phyloP scores from a whole-genome alignment of 1,139 yeast species.

The Blastobotrys petasosporus region DNA sequence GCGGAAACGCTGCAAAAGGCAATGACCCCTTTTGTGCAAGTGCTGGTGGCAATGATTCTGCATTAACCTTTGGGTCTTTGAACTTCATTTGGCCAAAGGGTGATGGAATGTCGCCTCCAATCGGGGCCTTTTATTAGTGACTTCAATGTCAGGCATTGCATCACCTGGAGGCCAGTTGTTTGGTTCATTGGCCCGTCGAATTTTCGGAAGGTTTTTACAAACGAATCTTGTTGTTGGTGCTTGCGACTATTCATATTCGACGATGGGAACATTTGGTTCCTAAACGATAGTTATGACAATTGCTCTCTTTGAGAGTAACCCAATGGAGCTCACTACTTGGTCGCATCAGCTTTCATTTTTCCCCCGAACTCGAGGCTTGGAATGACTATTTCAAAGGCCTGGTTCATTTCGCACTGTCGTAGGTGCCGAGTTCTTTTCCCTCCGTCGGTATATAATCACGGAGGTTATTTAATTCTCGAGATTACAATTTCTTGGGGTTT shows the following conservation, averaged over 20 bases:
- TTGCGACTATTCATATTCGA: constrained; percentile 5
- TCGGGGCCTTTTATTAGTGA: constrained; percentile 5
- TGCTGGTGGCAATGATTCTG: neutral
- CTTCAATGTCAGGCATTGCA: neutral
- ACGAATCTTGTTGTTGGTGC: neutral
- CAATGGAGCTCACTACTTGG: constrained; percentile 31
- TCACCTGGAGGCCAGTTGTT: neutral
- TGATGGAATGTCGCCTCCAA: constrained; percentile 7
- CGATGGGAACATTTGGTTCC: constrained; percentile 12
- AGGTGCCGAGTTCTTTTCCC: constrained; percentile 21
- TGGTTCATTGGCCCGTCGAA: constrained; percentile 1
- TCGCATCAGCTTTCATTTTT: constrained; percentile 15
- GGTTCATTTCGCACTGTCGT: constrained; percentile 25
- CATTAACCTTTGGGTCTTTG: constrained; percentile 1
- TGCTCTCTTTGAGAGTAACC: constrained; percentile 21
- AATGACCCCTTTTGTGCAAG: neutral
- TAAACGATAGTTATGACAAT: constrained; percentile 29
- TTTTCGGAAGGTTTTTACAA: neutral
- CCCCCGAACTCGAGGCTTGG: constrained; percentile 8
- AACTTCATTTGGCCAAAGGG: constrained; percentile 1
- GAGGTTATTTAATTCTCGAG: neutral
- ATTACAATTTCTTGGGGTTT: neutral
- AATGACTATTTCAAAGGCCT: neutral
- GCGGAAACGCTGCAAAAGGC: constrained; percentile 24
- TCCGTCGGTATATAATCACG: neutral